These are phyloP conservation scores for Penicillium crustosum DNA, from an alignment of 2,329 filamentous ascomycete genomes.

Conservation along the genomic window DNA sequence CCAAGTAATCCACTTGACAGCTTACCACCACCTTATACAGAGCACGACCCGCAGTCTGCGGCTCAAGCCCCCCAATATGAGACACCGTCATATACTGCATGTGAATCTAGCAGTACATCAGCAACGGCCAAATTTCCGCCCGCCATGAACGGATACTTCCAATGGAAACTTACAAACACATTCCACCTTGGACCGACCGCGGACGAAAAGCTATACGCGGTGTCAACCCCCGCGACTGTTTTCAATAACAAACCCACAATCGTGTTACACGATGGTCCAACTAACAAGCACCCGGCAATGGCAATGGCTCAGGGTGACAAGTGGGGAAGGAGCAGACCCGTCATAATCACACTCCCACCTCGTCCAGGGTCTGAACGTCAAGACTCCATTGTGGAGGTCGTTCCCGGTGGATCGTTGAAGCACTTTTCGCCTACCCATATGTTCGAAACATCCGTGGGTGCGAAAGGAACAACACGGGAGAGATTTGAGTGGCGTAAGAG, in stretches of 20 bases:
- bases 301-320: constrained; percentile 10
- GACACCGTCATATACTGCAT: not conserved
- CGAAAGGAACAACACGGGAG: not conserved
- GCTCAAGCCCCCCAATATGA: not conserved
- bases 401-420: not conserved
- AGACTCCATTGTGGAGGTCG: not conserved
- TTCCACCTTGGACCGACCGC: constrained; percentile 16
- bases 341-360: constrained; percentile 1
- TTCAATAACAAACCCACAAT: constrained; percentile 12
- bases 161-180: constrained; percentile 14
- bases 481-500: constrained; percentile 15
- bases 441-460: constrained; percentile 1
- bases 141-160: constrained; percentile 16
- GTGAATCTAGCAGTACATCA: not conserved
- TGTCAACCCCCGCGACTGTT: constrained; percentile 4
- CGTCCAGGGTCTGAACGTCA: not conserved
- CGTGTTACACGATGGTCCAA: constrained; percentile 14
- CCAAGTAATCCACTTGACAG: not conserved
- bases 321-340: constrained; percentile 13
- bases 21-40: constrained; percentile 1
- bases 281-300: constrained; percentile 8
- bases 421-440: not conserved
- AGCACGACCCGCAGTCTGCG: not conserved
- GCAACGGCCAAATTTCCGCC: constrained; percentile 14
- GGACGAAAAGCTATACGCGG: constrained; percentile 12